phyloP scores from a whole-genome alignment of 345 rosid species.

The Citrus mangshanensis region DNA sequence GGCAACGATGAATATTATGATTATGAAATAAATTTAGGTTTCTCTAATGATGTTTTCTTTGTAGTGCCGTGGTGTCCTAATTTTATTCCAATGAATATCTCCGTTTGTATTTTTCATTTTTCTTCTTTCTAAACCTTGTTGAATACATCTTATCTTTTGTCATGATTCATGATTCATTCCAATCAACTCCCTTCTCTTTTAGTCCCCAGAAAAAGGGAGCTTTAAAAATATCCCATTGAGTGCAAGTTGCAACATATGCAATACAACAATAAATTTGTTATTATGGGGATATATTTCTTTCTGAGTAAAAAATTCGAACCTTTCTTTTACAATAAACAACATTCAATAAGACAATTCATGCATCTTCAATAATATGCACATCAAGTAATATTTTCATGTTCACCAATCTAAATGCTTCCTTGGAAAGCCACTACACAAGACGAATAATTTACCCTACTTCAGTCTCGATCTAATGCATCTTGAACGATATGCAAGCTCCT shows the following conservation, averaged over 20 bases:
- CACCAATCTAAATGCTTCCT: neutral
- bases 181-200: neutral
- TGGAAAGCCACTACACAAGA: neutral
- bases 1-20: neutral
- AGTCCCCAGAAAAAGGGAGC: neutral
- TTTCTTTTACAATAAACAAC: neutral
- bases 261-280: neutral
- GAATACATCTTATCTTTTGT: too few relatives aligned
- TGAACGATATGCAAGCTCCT: conserved; percentile 21
- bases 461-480: conserved; percentile 20
- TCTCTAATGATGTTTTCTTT: neutral
- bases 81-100: too few relatives aligned
- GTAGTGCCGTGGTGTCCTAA: too few relatives aligned
- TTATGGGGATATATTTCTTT: neutral
- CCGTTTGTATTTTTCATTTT: too few relatives aligned
- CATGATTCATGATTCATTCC: neutral
- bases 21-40: neutral
- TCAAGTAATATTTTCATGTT: neutral
- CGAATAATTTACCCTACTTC: conserved; percentile 8
- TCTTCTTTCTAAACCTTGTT: too few relatives aligned
- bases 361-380: neutral
- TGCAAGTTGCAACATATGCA: neutral
- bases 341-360: neutral
- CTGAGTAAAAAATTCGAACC: neutral
- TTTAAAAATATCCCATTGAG: neutral